Evolutionary conservation across 306 rosid genomes (phyloP).

Genomic region (Begonia masoniana): DNA sequence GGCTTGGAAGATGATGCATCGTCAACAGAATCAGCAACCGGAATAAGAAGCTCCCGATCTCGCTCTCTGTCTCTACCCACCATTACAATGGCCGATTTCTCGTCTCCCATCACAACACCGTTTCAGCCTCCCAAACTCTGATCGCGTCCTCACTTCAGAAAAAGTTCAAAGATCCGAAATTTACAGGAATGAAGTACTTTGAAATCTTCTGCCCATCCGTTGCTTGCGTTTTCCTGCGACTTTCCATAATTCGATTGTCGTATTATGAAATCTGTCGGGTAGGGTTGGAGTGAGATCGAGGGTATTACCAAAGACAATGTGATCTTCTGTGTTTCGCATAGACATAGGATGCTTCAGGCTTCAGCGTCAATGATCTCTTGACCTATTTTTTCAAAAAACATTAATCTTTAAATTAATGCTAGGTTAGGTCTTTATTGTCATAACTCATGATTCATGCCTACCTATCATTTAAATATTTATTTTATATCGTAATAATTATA

Average conservation of each 20-base stretch:
- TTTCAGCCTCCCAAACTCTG: conserved; percentile 6
- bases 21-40: conserved; percentile 37
- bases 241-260: conserved; percentile 1
- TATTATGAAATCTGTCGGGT: neutral
- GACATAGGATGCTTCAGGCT: too few relatives aligned
- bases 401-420: too few relatives aligned
- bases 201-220: conserved; percentile 5
- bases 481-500: too few relatives aligned
- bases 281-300: too few relatives aligned
- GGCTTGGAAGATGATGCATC: conserved; percentile 44
- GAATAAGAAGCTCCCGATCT: conserved; percentile 87
- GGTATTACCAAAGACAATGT: too few relatives aligned
- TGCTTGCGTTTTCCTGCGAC: conserved; percentile 8
- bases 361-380: too few relatives aligned
- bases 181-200: neutral
- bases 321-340: too few relatives aligned
- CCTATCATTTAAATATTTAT: too few relatives aligned
- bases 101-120: conserved; percentile 52
- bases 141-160: neutral
- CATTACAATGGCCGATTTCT: conserved; percentile 42
- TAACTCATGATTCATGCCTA: too few relatives aligned
- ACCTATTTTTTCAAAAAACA: too few relatives aligned
- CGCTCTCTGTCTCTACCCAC: conserved; percentile 53
- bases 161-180: neutral
- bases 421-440: too few relatives aligned